Percentiles rank a stretch among this genome's conserved stretches.
Evolutionary conservation across 2,329 filamentous ascomycete species (phyloP).

Genomic region (Cladosporium velox): DNA sequence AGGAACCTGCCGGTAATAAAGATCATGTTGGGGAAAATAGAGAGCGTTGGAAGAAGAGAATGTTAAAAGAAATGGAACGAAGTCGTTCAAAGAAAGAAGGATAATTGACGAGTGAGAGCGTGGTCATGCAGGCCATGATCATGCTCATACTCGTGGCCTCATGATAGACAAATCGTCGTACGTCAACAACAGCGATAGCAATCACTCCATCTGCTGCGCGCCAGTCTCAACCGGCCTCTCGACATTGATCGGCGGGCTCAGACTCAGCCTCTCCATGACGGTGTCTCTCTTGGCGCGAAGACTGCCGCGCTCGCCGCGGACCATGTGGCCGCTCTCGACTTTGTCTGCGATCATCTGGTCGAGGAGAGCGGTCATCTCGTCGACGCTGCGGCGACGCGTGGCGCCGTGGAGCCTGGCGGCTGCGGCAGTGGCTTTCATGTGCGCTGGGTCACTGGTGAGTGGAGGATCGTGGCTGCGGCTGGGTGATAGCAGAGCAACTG

Average conservation of each 20-base stretch:
- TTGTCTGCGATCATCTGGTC: conserved; percentile 96
- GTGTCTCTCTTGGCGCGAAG: conserved; percentile 51
- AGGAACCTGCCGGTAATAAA: neutral
- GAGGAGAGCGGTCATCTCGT: conserved; percentile 89
- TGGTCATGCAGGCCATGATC: neutral
- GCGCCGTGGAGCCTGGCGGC: conserved; percentile 16
- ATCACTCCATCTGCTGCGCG: conserved; percentile 10
- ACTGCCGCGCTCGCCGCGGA: conserved; percentile 67
- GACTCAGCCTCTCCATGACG: conserved; percentile 29
- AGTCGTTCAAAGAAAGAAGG: neutral
- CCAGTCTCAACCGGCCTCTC: neutral
- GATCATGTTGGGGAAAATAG: neutral
- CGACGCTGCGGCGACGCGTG: conserved; percentile 63
- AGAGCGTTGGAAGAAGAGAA: neutral
- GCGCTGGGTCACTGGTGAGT: conserved; percentile 7
- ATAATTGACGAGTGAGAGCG: neutral
- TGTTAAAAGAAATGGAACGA: neutral
- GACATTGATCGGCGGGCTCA: conserved; percentile 11
- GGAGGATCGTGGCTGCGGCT: conserved; percentile 2
- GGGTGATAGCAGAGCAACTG: conserved; percentile 33
- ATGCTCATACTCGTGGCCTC: neutral
- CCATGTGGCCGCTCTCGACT: conserved; percentile 72
- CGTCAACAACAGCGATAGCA: neutral
- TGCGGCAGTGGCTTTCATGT: conserved; percentile 12
- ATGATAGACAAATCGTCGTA: neutral